Evolutionary conservation across 2,329 filamentous ascomycete species (phyloP), one percentile per base, ranked within the genome.

Genomic region (Lecanicillium sp.): DNA sequence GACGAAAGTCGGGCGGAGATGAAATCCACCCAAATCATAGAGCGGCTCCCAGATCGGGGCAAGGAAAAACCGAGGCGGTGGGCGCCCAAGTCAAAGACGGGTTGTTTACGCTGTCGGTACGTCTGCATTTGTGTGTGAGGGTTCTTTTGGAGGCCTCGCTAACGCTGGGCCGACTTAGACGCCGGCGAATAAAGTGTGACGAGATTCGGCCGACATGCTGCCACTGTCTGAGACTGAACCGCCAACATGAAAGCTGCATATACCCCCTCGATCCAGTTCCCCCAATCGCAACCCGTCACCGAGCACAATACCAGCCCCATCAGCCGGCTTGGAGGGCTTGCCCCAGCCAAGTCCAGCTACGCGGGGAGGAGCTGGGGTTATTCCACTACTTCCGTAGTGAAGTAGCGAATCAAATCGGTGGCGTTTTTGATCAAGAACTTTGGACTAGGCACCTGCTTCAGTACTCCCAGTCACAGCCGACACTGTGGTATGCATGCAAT

Each of bases 381-480:
- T 36, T 29, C 17, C 34, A 36, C 14, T 36, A 36, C 17, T 36
- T 36, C 12, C 34, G 34, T 4, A 4, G 25, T n/a, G 34, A 36
- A 10, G 34, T 36, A 5, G 34, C 34, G 14, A 17, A 25, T 8
- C 34, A 36, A 28, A 15, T 36, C 17, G 12, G 25, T 2, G 34
- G 34, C 25, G 5, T 29, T 6, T 36, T 36, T 14, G 34, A 36
- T 17, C 25, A 29, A 11, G 34, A 29, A 10, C 29, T 36, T n/a
- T 36, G 34, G 34, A 15, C 5, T 6, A 17, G 15, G 3, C 7
- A 14, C 12, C 13, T 36, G 5, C 25, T 36, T 13, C 34, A 18
- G 8, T 14, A 17, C 8, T 19, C 34, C 7, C 34, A 36, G 5
- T 36, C 25, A 4, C 34, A 36, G 17, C 34, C 34, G 8, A 20